Evolutionary conservation across 1,284 basidiomycete species (phyloP), one percentile per base, ranked within the genome.

Genomic region (Athelia sp.): DNA sequence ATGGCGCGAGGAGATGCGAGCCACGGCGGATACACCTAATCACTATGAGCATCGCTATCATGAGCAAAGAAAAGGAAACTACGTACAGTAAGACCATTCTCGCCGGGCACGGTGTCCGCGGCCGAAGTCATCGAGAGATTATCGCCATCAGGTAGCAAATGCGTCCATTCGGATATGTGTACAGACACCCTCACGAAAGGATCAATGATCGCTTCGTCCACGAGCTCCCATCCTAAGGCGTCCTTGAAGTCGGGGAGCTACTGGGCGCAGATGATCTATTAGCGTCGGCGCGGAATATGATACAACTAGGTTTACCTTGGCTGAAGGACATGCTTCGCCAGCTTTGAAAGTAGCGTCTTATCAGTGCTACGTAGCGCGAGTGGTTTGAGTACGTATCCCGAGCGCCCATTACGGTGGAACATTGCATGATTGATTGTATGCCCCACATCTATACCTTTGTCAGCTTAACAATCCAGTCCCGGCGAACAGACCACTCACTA

Each of bases 311-410:
- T 71, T 50, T 46, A 82, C 84, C 2, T 79, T 85, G 51, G 93
- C 64, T 48, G 80, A 3, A 94, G 68, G 50, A 71, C 69, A 58
- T 88, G 84, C 40, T 74, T 76, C 1, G 80, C 84, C 23, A 72
- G 73, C 43, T 74, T 73, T 29, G 70, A 59, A 2, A 87, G 66
- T 2, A 79, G 65, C 23, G 85, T 79, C 58, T 87, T 82, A 54
- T 84, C 78, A 44, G 81, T 77, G 31, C 72, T 68, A 13, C 93
- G 79, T 17, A 99, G 75, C 0, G 87, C 84, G 3, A 73, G 72
- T 1, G 96, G 97, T 65, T 98, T 98, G 42, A 98, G 78, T 4
- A 98, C 87, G 62, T 93, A 98, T 1, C 97, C 96, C 11, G 81
- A 79, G 15, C 83, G 78, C 3, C 87, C 90, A 57, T 95, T 94